These are phyloP conservation scores for Scheffersomyces lignosus DNA, from an alignment of 805 yeast genomes.

Conservation along the genomic window DNA sequence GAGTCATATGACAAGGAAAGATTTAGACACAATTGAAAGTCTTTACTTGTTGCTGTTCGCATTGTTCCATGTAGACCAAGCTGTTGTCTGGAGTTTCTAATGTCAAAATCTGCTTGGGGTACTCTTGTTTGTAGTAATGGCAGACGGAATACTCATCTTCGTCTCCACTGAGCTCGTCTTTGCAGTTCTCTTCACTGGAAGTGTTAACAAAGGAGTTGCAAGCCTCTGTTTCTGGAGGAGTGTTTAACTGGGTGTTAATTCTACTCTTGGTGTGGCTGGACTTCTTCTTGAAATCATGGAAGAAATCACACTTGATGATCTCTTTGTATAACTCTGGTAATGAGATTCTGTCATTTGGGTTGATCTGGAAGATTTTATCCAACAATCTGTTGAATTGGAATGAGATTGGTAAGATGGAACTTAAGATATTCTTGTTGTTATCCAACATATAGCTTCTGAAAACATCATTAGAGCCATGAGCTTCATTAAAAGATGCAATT, in stretches of 20 bases:
- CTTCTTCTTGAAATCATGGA: slow-evolving; percentile 15
- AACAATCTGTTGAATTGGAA: slow-evolving; percentile 57
- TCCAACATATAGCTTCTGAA: slow-evolving; percentile 63
- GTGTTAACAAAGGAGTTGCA: neutral
- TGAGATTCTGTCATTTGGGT: slow-evolving; percentile 49
- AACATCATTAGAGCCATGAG: slow-evolving; percentile 41
- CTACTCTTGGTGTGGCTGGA: neutral
- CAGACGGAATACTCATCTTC: slow-evolving; percentile 2
- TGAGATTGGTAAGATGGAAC: slow-evolving; percentile 73
- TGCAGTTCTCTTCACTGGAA: neutral
- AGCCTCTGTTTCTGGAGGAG: slow-evolving; percentile 16
- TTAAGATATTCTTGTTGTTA: slow-evolving; percentile 46
- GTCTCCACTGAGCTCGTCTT: neutral
- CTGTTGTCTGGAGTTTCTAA: slow-evolving; percentile 10
- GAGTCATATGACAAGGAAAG: too few relatives aligned
- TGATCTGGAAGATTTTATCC: slow-evolving; percentile 40
- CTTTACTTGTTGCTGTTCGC: slow-evolving; percentile 9
- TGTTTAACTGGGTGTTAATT: slow-evolving; percentile 14
- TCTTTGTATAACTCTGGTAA: slow-evolving; percentile 41
- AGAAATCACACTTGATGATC: slow-evolving; percentile 34
- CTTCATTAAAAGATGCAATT: slow-evolving; percentile 62
- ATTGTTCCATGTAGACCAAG: slow-evolving; percentile 10
- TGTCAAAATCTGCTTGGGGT: slow-evolving; percentile 2
- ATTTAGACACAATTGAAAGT: slow-evolving; percentile 7
- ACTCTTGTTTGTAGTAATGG: slow-evolving; percentile 4